These are phyloP conservation scores for Phytophthora kernoviae DNA, from an alignment of 352 stramenopile species.

Conservation along the genomic window DNA sequence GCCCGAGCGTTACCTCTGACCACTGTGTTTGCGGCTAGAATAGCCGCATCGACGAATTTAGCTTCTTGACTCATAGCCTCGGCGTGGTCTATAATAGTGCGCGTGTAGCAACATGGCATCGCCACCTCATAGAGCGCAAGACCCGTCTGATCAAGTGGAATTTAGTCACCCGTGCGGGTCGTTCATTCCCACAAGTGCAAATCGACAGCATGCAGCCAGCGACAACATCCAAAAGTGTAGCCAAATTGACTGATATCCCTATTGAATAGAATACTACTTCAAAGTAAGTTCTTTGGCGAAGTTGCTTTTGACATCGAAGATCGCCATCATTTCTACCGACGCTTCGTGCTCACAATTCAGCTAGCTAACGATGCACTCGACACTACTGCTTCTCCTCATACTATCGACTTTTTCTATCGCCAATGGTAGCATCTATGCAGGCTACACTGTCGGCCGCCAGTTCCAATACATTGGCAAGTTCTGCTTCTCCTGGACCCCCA, in stretches of 20 bases:
- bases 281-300: slow-evolving; percentile 19
- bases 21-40: neutral
- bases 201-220: neutral
- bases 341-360: too few species aligned
- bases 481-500: slow-evolving; percentile 74
- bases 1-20: neutral
- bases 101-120: neutral
- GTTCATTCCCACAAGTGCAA: too few species aligned
- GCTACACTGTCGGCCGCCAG: slow-evolving; percentile 68
- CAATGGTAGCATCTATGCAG: slow-evolving; percentile 51
- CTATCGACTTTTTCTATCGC: neutral
- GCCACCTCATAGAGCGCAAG: neutral
- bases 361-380: slow-evolving; percentile 7
- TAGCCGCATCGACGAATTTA: neutral
- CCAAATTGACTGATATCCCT: slow-evolving; percentile 16
- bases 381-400: slow-evolving; percentile 17
- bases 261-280: too few species aligned
- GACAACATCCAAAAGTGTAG: slow-evolving; percentile 13
- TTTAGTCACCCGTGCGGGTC: too few species aligned
- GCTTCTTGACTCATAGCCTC: neutral
- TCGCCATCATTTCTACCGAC: slow-evolving; percentile 6
- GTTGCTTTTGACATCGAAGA: slow-evolving; percentile 25
- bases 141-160: neutral
- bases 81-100: too few species aligned
- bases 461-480: slow-evolving; percentile 87